Percentiles rank a stretch among this genome's conserved stretches.
These are phyloP conservation scores for Trichoderma asperelloides DNA, from an alignment of 495 filamentous ascomycete species.

Conservation along the genomic window DNA sequence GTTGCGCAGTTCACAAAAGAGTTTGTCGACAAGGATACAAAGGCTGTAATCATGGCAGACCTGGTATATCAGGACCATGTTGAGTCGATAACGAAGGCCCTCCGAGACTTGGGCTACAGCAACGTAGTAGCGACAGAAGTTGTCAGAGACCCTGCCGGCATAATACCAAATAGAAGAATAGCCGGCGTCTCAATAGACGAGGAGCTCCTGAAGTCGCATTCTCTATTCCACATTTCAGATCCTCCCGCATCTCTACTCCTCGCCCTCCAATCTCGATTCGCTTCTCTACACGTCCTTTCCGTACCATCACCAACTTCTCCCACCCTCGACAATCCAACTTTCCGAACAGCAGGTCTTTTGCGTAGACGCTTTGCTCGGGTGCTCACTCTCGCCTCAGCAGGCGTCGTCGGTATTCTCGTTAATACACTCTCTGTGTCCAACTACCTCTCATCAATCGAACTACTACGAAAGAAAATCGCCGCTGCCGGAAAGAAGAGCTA, in stretches of 20 bases:
- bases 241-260: conserved; percentile 80
- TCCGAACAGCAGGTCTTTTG: conserved; percentile 42
- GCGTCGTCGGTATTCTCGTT: conserved; percentile 86
- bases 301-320: conserved; percentile 32
- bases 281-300: conserved; percentile 68
- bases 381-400: conserved; percentile 67
- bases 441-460: conserved; percentile 71
- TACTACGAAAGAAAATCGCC: conserved; percentile 59
- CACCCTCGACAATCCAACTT: conserved; percentile 23
- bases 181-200: conserved; percentile 12
- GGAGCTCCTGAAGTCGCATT: conserved; percentile 55
- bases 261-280: conserved; percentile 75
- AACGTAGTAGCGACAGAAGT: conserved; percentile 61
- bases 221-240: conserved; percentile 81
- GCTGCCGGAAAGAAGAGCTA: conserved; percentile 86
- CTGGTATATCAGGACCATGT: conserved; percentile 75
- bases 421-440: conserved; percentile 89
- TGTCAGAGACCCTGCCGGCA: conserved; percentile 67
- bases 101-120: conserved; percentile 56
- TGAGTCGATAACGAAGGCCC: conserved; percentile 33
- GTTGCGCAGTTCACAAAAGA: conserved; percentile 55
- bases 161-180: conserved; percentile 72
- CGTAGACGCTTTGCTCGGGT: conserved; percentile 81
- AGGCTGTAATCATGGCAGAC: conserved; percentile 80
- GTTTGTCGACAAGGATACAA: conserved; percentile 53